Percentiles rank a stretch among this genome's conserved stretches.
Conservation (phyloP, 495 filamentous ascomycete genomes). For the Thozetella sp. region DNA sequence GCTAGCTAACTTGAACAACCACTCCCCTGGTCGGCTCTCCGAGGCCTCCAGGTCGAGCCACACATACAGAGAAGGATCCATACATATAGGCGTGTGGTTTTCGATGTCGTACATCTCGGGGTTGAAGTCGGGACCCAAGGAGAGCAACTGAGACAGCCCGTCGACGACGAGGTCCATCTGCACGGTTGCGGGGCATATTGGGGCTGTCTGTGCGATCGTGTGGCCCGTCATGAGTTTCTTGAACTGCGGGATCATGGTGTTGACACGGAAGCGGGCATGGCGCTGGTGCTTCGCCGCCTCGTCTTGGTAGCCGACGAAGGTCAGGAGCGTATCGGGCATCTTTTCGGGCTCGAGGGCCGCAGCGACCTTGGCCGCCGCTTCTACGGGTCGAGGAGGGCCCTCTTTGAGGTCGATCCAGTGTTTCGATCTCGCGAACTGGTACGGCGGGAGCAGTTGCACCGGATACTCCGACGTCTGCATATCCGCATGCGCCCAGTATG, state of each 20-base stretch:
- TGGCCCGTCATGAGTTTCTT: slow-evolving; percentile 39
- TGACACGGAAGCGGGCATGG: slow-evolving; percentile 44
- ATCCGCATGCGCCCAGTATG: slow-evolving; percentile 50
- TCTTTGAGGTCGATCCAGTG: slow-evolving; percentile 34
- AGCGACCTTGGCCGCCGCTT: background rate
- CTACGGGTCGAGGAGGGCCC: no score
- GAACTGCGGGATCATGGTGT: slow-evolving; percentile 41
- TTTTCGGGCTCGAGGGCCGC: background rate
- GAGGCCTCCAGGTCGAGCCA: slow-evolving; percentile 21
- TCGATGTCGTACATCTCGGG: slow-evolving; percentile 36
- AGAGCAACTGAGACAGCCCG: slow-evolving; percentile 38
- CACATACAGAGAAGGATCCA: slow-evolving; percentile 28
- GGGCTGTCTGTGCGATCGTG: slow-evolving; percentile 45
- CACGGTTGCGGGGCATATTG: slow-evolving; percentile 49
- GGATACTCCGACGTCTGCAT: slow-evolving; percentile 32
- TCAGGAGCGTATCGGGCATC: slow-evolving; percentile 23
- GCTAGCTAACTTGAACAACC: slow-evolving; percentile 15
- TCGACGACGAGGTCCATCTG: slow-evolving; percentile 50
- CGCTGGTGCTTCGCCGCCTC: slow-evolving; percentile 20
- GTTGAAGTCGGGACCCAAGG: background rate
- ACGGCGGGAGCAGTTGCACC: slow-evolving; percentile 34
- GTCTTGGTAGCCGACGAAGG: slow-evolving; percentile 46
- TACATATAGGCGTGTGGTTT: slow-evolving; percentile 41
- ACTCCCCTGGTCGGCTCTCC: slow-evolving; percentile 15
- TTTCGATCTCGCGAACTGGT: slow-evolving; percentile 37